Evolutionary conservation across 345 rosid species (phyloP).

Genomic region (Barbarea vulgaris): DNA sequence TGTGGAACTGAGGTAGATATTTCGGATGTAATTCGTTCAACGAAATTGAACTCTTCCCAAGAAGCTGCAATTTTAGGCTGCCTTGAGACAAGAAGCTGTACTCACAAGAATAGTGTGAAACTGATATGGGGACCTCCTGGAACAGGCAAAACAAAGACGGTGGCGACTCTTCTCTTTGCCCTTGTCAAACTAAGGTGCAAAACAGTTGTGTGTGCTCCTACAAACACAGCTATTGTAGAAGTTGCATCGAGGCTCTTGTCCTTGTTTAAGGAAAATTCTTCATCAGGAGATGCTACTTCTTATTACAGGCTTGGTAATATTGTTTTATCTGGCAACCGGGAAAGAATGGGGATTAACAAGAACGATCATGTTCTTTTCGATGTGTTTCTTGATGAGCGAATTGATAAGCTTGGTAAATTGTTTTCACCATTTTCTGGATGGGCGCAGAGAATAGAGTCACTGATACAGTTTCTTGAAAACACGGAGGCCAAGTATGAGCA

Average conservation of each 20-base stretch:
- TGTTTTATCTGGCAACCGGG: constrained; percentile 42
- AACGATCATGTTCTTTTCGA: constrained; percentile 25
- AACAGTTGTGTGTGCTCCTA: constrained; percentile 55
- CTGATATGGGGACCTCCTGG: constrained; percentile 63
- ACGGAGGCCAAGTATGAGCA: not conserved
- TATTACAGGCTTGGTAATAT: constrained; percentile 42
- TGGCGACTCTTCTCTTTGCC: constrained; percentile 30
- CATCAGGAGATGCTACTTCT: constrained; percentile 33
- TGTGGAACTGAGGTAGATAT: not conserved
- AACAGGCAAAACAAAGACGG: constrained; percentile 50
- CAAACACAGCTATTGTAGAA: constrained; percentile 47
- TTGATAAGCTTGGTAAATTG: constrained; percentile 9
- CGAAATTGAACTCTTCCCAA: constrained; percentile 44
- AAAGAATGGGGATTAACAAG: constrained; percentile 38
- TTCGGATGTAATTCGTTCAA: constrained; percentile 27
- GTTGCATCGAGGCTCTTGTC: constrained; percentile 39
- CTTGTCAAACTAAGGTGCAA: constrained; percentile 43
- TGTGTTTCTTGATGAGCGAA: constrained; percentile 48
- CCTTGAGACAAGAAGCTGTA: constrained; percentile 16
- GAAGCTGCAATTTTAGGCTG: constrained; percentile 38
- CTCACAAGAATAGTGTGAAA: constrained; percentile 36
- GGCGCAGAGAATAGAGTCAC: constrained; percentile 19
- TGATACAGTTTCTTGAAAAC: constrained; percentile 38
- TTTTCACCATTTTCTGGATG: constrained; percentile 39
- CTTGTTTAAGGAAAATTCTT: not conserved